Evolutionary conservation across 2,329 filamentous ascomycete genomes (phyloP), one percentile per base, ranked within the genome.

Genomic region (Endocalyx cinctus): DNA sequence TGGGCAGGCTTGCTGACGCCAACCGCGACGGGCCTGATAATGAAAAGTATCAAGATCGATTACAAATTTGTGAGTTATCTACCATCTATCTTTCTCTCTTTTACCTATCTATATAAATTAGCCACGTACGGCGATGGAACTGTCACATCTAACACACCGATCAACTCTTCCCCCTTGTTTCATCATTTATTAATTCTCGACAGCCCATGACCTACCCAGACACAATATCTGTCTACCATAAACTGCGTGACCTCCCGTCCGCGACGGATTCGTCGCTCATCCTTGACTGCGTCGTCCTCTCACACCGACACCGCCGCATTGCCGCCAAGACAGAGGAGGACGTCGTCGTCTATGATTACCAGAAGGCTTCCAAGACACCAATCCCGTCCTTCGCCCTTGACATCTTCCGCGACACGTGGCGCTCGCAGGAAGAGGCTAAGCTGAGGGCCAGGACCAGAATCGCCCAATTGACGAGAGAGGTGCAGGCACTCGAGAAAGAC

Each of bases 171-270:
- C 20, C 20, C 20, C 8, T 23, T 23, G 8, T 23, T 23, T 13
- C 12, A 13, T 14, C 18, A 13, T 19, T 11, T 22, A 30, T 32
- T 26, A 5, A 28, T 25, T 19, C 29, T n/a, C 20, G 36, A 29
- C 45, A 87, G 84, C 87, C 88, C 12, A 82, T 95, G 76, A 82
- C 72, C 20, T 94, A 77, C 58, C 88, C 88, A 1, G 88, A 95
- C 58, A 74, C 75, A 30, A 77, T 94, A 41, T 87, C 84, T 0
- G 86, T 92, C 14, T 83, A 90, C 49, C 87, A 95, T 62, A 89
- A 83, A 55, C 72, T 95, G 10, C 63, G 70, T 3, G 57, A 61
- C 16, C 59, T 69, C 37, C 82, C 79, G 13, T 40, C 50, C 14
- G 43, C 43, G 3, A 59, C 62, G 0, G 50, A 62, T 13, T 31